Evolutionary conservation across 176 grass and related monocot genomes (phyloP).

Genomic region (Metroxylon sagu): DNA sequence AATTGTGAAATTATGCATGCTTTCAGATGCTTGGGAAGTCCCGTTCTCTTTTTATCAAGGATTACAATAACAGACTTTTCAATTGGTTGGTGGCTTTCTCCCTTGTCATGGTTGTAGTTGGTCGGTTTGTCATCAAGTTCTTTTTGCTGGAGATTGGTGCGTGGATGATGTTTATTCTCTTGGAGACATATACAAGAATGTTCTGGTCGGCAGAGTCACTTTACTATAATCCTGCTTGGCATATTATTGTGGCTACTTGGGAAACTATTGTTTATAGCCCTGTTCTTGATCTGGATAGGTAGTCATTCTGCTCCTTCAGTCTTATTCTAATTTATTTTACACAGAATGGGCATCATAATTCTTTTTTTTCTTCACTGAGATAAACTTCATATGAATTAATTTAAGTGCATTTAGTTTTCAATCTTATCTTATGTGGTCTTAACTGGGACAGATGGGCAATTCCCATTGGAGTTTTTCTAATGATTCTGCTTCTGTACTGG

Average conservation of each 20-base stretch:
- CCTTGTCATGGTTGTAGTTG: constrained; percentile 62
- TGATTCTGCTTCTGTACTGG: constrained; percentile 49
- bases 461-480: constrained; percentile 41
- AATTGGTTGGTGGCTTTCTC: constrained; percentile 84
- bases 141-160: constrained; percentile 62
- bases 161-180: constrained; percentile 88
- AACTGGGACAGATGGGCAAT: constrained; percentile 66
- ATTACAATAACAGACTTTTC: constrained; percentile 84
- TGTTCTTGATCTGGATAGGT: constrained; percentile 88
- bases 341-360: no score
- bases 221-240: constrained; percentile 84
- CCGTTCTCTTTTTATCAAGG: constrained; percentile 68
- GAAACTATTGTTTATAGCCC: constrained; percentile 81
- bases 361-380: no score
- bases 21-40: constrained; percentile 70
- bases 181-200: constrained; percentile 75
- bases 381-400: no score
- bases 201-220: constrained; percentile 85
- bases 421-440: not conserved
- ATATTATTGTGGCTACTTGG: constrained; percentile 66
- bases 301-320: not conserved
- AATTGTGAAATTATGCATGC: constrained; percentile 15
- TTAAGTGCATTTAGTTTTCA: no score
- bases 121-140: constrained; percentile 73
- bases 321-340: not conserved